Evolutionary conservation across 345 rosid species (phyloP).

Genomic region (Gossypium rotundifolium): DNA sequence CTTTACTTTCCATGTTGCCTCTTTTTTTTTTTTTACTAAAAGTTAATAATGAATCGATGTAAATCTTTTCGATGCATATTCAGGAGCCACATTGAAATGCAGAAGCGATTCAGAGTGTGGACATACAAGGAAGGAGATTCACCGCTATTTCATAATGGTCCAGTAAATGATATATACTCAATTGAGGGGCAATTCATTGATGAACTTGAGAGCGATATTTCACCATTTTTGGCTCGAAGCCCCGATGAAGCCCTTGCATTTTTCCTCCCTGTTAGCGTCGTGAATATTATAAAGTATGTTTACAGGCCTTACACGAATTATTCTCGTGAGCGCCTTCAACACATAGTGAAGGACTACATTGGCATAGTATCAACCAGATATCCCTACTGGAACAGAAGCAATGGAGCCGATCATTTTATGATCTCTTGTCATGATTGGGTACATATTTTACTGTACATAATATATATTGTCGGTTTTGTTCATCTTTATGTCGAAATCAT

Average conservation of each 20-base stretch:
- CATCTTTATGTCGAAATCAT: background rate
- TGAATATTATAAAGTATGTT: slow-evolving; percentile 37
- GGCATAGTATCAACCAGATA: slow-evolving; percentile 29
- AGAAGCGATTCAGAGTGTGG: slow-evolving; percentile 61
- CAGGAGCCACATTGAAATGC: slow-evolving; percentile 75
- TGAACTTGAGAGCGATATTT: slow-evolving; percentile 39
- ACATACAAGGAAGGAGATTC: slow-evolving; percentile 61
- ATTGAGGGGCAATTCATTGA: slow-evolving; percentile 70
- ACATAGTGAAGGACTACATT: slow-evolving; percentile 50
- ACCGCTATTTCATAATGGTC: slow-evolving; percentile 60
- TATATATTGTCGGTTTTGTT: background rate
- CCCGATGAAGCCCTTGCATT: slow-evolving; percentile 48
- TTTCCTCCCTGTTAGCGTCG: slow-evolving; percentile 58
- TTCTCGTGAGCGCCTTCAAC: slow-evolving; percentile 44
- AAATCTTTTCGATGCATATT: background rate
- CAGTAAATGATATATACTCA: slow-evolving; percentile 50
- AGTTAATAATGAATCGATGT: background rate
- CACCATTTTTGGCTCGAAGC: slow-evolving; percentile 32
- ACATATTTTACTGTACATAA: background rate
- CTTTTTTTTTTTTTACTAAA: background rate
- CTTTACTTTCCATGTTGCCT: background rate
- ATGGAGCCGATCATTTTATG: slow-evolving; percentile 62
- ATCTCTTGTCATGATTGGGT: slow-evolving; percentile 82
- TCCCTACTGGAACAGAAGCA: slow-evolving; percentile 53
- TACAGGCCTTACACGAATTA: slow-evolving; percentile 48